Base-by-base conservation (phyloP, 495 filamentous ascomycete species). In the Penicillium maclennaniae region DNA sequence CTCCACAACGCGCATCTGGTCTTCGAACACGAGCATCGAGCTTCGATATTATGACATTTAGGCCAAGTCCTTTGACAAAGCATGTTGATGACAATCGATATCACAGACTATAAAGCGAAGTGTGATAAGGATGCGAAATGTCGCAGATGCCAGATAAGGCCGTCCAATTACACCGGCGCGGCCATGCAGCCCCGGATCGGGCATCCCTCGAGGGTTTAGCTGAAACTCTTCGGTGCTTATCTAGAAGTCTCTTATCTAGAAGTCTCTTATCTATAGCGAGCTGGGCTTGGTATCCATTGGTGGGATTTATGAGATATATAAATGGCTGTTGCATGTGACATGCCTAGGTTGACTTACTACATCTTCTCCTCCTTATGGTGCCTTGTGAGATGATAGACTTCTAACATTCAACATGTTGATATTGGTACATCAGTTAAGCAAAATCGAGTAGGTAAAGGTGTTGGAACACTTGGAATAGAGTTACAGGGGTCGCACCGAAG, bases 131-230 rank as follows among this genome's bases (percentile, higher is more conserved):
- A 58, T 53, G 36, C 43, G 49, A 57, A 23, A 10, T 21, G n/a
- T 17, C 6, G 3, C 6, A 19, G 31, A 51, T 8, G 19, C 16
- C 16, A 48, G 51, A 54, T 54, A 54, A 54, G 38, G 39, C 19
- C 45, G 21, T 57, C 58, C 58, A 60, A 57, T 45, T 25, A 54
- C 10, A 14, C 26, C 25, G 34, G n/a, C 7, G 17, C 26, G 6
- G 51, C 20, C 15, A 31, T 19, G 9, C 23, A 31, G 45, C 54
- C 41, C 48, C 54, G 54, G 54, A 57, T 60, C 54, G 14, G 40
- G 50, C 42, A 51, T 27, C 58, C 58, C 17, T 54, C 46, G 57
- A 21, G 46, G 58, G 58, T 45, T 60, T 58, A 58, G 54, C n/a
- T n/a, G n/a, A n/a, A n/a, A 45, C 21, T 46, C 44, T 9, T 39